Conservation (phyloP, 1,139 yeast species). For the Debaryomyces udenii region DNA sequence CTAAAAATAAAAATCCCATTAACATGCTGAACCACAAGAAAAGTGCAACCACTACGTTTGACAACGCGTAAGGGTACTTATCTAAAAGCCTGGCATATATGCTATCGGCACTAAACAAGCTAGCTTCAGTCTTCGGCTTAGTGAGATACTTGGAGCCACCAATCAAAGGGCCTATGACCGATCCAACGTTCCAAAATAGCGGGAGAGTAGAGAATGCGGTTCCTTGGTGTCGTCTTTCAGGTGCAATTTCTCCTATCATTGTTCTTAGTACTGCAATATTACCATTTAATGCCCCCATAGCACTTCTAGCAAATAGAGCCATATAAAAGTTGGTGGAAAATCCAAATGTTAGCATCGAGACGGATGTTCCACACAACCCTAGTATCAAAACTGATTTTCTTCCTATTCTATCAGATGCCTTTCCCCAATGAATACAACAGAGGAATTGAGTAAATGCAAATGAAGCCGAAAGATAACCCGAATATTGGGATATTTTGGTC, state of each 20-base stretch:
- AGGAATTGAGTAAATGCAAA: conserved; percentile 43
- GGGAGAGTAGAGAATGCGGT: conserved; percentile 41
- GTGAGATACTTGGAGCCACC: conserved; percentile 51
- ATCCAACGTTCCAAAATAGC: conserved; percentile 38
- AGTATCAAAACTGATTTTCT: conserved; percentile 34
- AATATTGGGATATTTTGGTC: conserved; percentile 38
- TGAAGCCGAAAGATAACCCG: conserved; percentile 41
- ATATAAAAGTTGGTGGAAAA: conserved; percentile 36
- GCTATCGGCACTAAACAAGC: conserved; percentile 10
- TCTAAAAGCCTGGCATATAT: conserved; percentile 34
- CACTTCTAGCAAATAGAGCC: conserved; percentile 36
- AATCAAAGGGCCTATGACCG: conserved; percentile 57
- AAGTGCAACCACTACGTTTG: conserved; percentile 56
- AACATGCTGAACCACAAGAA: conserved; percentile 43
- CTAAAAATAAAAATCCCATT: conserved; percentile 55
- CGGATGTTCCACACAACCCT: conserved; percentile 37
- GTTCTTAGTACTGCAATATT: conserved; percentile 43
- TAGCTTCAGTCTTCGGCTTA: conserved; percentile 10
- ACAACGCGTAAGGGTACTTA: conserved; percentile 59
- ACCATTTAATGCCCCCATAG: conserved; percentile 40
- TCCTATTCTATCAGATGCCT: conserved; percentile 35
- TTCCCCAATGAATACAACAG: conserved; percentile 43
- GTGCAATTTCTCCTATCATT: conserved; percentile 41
- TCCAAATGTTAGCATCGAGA: conserved; percentile 34
- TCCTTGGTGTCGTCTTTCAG: conserved; percentile 41